phyloP scores from a whole-genome alignment of 352 stramenopile species.

The Pythium guiyangense region DNA sequence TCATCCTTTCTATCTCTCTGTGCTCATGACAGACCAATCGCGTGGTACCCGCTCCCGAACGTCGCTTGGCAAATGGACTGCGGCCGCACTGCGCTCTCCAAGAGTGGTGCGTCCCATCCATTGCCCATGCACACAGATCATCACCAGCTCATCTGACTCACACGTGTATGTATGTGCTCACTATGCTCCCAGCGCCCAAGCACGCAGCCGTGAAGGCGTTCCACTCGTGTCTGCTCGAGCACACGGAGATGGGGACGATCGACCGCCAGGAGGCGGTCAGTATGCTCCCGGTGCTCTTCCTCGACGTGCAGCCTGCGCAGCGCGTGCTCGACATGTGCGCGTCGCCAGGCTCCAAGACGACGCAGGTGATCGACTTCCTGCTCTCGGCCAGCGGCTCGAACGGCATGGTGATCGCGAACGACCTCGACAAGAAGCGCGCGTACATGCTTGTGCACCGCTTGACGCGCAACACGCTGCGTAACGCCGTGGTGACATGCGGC shows the following conservation, averaged over 20 bases:
- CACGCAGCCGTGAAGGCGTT: slow-evolving; percentile 83
- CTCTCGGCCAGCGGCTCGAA: slow-evolving; percentile 20
- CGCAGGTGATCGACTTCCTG: slow-evolving; percentile 93
- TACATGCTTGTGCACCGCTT: slow-evolving; percentile 98
- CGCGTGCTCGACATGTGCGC: slow-evolving; percentile 87
- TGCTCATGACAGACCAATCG: slow-evolving; percentile 32
- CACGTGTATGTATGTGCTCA: background rate
- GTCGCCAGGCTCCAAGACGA: slow-evolving; percentile 98
- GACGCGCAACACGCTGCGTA: slow-evolving; percentile 74
- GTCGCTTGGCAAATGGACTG: slow-evolving; percentile 84
- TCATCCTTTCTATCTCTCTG: slow-evolving; percentile 1
- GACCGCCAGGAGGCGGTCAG: slow-evolving; percentile 97
- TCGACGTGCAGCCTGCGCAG: slow-evolving; percentile 89
- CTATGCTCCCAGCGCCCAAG: slow-evolving; percentile 47
- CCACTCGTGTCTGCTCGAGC: slow-evolving; percentile 90
- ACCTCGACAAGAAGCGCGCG: slow-evolving; percentile 94
- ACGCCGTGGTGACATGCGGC: slow-evolving; percentile 91
- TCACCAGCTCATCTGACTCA: background rate
- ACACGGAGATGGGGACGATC: slow-evolving; percentile 91
- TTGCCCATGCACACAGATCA: background rate
- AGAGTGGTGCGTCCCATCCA: slow-evolving; percentile 36
- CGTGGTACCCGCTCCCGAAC: slow-evolving; percentile 75
- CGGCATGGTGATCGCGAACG: slow-evolving; percentile 94
- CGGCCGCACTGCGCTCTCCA: slow-evolving; percentile 75
- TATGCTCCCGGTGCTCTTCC: slow-evolving; percentile 98